Evolutionary conservation across 495 filamentous ascomycete genomes (phyloP).

Genomic region (Trichoderma reesei): DNA sequence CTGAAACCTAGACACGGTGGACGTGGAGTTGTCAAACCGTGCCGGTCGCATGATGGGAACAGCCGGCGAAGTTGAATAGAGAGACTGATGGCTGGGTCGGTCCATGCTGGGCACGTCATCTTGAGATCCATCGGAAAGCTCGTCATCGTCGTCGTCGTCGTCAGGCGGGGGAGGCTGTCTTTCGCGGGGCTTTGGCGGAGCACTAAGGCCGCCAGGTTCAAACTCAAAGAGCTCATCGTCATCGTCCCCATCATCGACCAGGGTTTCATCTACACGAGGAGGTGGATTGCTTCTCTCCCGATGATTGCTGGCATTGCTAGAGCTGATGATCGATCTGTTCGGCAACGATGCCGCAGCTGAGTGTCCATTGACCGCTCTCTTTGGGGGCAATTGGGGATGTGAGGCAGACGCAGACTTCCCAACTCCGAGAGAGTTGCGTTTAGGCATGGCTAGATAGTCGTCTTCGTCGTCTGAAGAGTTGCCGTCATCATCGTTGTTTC

Average conservation of each 20-base stretch:
- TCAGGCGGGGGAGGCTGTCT: constrained; percentile 12
- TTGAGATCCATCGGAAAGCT: constrained; percentile 14
- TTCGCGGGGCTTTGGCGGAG: constrained; percentile 4
- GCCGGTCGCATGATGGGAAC: constrained; percentile 17
- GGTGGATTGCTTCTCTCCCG: neutral
- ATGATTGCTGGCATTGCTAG: neutral
- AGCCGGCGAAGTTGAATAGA: constrained; percentile 18
- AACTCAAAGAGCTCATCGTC: constrained; percentile 21
- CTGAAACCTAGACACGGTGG: constrained; percentile 12
- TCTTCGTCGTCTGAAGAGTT: neutral
- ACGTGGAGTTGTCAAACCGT: constrained; percentile 18
- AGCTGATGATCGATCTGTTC: neutral
- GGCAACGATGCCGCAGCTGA: neutral
- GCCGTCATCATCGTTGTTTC: neutral
- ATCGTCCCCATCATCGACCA: constrained; percentile 10
- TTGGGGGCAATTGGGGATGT: neutral
- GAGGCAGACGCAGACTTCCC: neutral
- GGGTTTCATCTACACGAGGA: neutral
- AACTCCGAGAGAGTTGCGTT: neutral
- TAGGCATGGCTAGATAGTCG: neutral
- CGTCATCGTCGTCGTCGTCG: constrained; percentile 8
- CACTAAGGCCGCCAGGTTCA: constrained; percentile 13
- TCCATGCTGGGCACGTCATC: constrained; percentile 19
- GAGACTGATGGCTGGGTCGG: constrained; percentile 15
- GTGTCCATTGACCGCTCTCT: neutral